Evolutionary conservation across 768 basidiomycete genomes (phyloP).

Genomic region (Pulveroboletus sp.): DNA sequence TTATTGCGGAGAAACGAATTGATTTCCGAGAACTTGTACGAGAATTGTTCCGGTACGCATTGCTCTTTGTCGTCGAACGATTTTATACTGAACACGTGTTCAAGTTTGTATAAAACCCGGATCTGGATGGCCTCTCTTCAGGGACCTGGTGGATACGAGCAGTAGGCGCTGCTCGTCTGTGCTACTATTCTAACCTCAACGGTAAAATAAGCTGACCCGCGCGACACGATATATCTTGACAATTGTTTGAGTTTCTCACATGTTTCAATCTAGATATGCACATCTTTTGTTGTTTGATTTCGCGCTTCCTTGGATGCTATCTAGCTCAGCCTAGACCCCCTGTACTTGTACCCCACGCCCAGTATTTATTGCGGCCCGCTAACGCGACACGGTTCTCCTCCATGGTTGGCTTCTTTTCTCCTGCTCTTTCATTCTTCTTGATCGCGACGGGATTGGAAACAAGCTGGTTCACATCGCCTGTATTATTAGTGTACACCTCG

Average conservation of each 20-base stretch:
- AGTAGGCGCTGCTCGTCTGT: constrained; percentile 27
- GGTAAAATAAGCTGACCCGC: constrained; percentile 17
- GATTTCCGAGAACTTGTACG: constrained; percentile 96
- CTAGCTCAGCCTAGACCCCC: constrained; percentile 32
- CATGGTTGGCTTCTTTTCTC: not conserved
- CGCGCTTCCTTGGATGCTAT: constrained; percentile 20
- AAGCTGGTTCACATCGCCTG: constrained; percentile 14
- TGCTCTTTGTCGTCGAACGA: constrained; percentile 2
- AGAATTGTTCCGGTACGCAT: constrained; percentile 78
- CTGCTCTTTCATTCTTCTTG: not conserved
- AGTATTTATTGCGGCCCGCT: constrained; percentile 20
- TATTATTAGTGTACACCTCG: constrained; percentile 27
- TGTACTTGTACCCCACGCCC: constrained; percentile 25
- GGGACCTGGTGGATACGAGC: constrained; percentile 44
- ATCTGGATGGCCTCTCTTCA: constrained; percentile 94
- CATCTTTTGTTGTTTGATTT: not conserved
- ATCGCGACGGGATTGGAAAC: constrained; percentile 5
- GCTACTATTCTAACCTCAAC: not conserved
- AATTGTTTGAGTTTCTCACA: constrained; percentile 2
- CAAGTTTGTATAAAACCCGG: constrained; percentile 88
- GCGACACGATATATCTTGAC: constrained; percentile 25
- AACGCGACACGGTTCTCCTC: not conserved
- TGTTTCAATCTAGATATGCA: constrained; percentile 33
- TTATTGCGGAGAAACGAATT: constrained; percentile 92
- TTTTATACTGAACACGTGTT: not conserved